Evolutionary conservation across 1,284 basidiomycete species (phyloP).

Genomic region (Cryptococcus sp.): DNA sequence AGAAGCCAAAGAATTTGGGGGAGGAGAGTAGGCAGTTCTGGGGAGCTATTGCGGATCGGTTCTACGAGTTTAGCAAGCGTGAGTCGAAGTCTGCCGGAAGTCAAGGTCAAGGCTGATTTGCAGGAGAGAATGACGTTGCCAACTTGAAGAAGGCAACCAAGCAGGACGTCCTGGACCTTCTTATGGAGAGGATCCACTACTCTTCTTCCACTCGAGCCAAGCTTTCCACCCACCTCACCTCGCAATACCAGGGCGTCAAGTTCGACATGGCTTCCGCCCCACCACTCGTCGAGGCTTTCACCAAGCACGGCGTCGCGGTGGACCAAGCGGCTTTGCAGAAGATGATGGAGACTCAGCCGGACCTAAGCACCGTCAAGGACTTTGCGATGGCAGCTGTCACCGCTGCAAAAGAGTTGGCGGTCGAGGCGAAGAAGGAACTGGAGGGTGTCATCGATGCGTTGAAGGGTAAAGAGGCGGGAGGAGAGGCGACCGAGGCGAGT

Average conservation of each 20-base stretch:
- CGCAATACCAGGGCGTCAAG: constrained; percentile 52
- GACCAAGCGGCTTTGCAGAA: constrained; percentile 50
- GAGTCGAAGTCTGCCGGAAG: constrained; percentile 41
- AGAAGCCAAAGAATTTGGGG: constrained; percentile 64
- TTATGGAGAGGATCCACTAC: constrained; percentile 65
- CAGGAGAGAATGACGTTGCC: constrained; percentile 64
- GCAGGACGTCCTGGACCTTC: constrained; percentile 70
- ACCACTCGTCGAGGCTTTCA: constrained; percentile 58
- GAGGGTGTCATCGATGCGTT: constrained; percentile 55
- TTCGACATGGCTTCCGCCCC: constrained; percentile 63
- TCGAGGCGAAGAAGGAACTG: constrained; percentile 53
- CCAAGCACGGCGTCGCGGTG: constrained; percentile 53
- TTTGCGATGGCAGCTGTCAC: constrained; percentile 57
- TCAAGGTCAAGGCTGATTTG: background rate
- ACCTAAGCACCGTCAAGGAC: constrained; percentile 51
- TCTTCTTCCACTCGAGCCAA: constrained; percentile 65
- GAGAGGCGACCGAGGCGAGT: constrained; percentile 48
- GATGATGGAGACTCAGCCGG: constrained; percentile 52
- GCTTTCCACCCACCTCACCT: constrained; percentile 71
- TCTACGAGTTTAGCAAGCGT: constrained; percentile 69
- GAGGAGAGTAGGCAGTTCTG: constrained; percentile 65
- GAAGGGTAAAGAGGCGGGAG: constrained; percentile 44
- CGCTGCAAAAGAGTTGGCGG: constrained; percentile 15
- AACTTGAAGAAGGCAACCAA: constrained; percentile 63
- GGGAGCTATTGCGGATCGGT: constrained; percentile 65